A percentile compares a stretch with the other conserved stretches of the same genome.
Evolutionary conservation across 179 eudicot species (phyloP).

Genomic region (Silene noctiflora): DNA sequence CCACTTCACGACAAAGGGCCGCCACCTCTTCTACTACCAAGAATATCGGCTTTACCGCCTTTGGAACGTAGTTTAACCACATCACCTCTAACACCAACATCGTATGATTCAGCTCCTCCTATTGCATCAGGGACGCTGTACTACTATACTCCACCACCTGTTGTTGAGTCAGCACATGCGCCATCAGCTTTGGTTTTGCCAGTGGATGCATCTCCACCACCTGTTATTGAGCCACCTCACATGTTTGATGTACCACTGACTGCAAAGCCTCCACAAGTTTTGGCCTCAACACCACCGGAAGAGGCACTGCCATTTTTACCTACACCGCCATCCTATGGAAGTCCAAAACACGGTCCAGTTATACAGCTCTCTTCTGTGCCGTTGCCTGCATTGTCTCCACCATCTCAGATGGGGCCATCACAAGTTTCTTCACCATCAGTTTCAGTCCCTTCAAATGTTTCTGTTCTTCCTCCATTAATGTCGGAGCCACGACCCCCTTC

Average conservation of each 20-base stretch:
- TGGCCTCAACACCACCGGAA: conserved; percentile 4
- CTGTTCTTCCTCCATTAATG: conserved; percentile 8
- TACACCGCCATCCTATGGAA: neutral
- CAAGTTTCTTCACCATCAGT: no score
- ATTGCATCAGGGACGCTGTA: conserved; percentile 3
- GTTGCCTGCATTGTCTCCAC: conserved; percentile 8
- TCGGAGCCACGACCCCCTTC: neutral
- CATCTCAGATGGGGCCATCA: neutral
- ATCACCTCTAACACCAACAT: conserved; percentile 20
- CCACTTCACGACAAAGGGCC: conserved; percentile 32
- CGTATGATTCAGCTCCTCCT: conserved; percentile 23
- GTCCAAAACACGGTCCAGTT: neutral
- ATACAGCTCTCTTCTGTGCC: conserved; percentile 16
- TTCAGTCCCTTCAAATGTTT: neutral
- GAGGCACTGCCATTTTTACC: conserved; percentile 13
- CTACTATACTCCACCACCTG: conserved; percentile 1
- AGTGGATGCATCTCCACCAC: conserved; percentile 6
- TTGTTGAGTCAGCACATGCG: conserved; percentile 13
- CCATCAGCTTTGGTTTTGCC: neutral
- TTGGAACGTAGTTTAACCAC: conserved; percentile 9
- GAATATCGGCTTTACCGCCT: conserved; percentile 20
- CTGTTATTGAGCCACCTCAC: conserved; percentile 17
- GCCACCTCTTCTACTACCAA: conserved; percentile 35
- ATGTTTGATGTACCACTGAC: conserved; percentile 20
- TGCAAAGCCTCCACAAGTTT: conserved; percentile 11